Percentiles rank a stretch among this genome's conserved stretches.
Evolutionary conservation across 192 early-diverging fungal genomes (phyloP).

Genomic region (Anaeromyces robustus): DNA sequence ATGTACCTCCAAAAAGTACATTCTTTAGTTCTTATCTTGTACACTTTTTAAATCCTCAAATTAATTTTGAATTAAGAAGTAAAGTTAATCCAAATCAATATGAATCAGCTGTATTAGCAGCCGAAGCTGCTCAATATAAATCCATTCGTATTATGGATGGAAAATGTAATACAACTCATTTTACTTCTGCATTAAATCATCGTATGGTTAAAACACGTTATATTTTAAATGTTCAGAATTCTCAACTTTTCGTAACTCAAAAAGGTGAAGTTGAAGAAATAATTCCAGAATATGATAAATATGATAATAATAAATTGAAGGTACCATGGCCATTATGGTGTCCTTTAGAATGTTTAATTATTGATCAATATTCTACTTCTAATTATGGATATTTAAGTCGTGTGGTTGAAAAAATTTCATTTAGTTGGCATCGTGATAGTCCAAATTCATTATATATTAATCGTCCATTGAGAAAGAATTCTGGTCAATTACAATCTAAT

Average conservation of each 20-base stretch:
- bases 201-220: background rate
- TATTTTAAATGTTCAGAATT: background rate
- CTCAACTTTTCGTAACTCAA: background rate
- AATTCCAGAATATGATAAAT: background rate
- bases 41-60: background rate
- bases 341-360: conserved; percentile 47
- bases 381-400: conserved; percentile 26
- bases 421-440: conserved; percentile 43
- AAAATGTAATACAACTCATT: background rate
- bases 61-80: background rate
- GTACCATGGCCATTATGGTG: conserved; percentile 49
- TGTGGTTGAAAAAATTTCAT: conserved; percentile 39
- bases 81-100: background rate
- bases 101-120: background rate
- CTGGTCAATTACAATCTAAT: conserved; percentile 4
- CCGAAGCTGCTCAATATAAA: background rate
- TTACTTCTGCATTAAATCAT: background rate
- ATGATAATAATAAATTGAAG: background rate
- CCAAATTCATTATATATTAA: conserved; percentile 53
- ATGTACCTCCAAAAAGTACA: background rate
- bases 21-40: background rate
- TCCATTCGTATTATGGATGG: background rate
- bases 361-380: conserved; percentile 17
- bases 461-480: conserved; percentile 8
- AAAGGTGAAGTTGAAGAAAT: background rate